Percentiles rank a stretch among this genome's conserved stretches.
These are phyloP conservation scores for Amanita rimosa DNA, from an alignment of 768 basidiomycete genomes.

Conservation along the genomic window DNA sequence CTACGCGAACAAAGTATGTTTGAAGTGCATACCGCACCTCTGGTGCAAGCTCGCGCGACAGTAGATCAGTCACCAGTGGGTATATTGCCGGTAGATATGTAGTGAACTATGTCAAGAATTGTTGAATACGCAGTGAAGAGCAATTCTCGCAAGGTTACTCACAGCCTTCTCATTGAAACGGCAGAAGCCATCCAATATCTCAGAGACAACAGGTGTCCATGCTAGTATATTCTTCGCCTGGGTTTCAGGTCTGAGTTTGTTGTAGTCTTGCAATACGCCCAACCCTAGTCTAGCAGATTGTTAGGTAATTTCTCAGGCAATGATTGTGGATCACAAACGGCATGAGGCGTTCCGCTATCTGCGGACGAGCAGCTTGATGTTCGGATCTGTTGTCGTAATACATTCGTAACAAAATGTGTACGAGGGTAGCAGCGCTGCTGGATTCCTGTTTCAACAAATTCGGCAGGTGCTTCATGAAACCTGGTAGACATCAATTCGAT, in stretches of 20 bases:
- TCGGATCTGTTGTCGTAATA: constrained; percentile 86
- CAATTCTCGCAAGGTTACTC: constrained; percentile 21
- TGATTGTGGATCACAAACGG: constrained; percentile 35
- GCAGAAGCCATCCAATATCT: constrained; percentile 85
- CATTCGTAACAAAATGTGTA: constrained; percentile 88
- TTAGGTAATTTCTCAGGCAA: constrained; percentile 2
- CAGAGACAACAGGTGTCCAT: constrained; percentile 98
- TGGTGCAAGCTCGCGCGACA: constrained; percentile 71
- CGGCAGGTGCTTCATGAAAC: constrained; percentile 99
- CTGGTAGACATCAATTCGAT: constrained; percentile 24
- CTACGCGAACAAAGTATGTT: constrained; percentile 73
- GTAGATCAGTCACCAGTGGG: constrained; percentile 76
- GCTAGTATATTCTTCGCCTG: constrained; percentile 93
- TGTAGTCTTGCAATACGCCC: constrained; percentile 85
- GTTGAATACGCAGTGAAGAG: constrained; percentile 3
- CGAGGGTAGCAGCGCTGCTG: constrained; percentile 89
- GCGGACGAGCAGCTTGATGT: constrained; percentile 73
- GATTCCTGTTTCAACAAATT: constrained; percentile 98
- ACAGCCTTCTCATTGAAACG: constrained; percentile 88
- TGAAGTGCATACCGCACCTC: constrained; percentile 77
- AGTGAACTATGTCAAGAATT: constrained; percentile 52
- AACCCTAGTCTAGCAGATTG: constrained; percentile 55
- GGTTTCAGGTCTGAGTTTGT: constrained; percentile 77
- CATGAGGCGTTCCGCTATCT: constrained; percentile 62
- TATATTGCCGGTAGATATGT: constrained; percentile 86